These are phyloP conservation scores for Bretziella fagacearum DNA, from an alignment of 2,329 filamentous ascomycete species.

Conservation along the genomic window DNA sequence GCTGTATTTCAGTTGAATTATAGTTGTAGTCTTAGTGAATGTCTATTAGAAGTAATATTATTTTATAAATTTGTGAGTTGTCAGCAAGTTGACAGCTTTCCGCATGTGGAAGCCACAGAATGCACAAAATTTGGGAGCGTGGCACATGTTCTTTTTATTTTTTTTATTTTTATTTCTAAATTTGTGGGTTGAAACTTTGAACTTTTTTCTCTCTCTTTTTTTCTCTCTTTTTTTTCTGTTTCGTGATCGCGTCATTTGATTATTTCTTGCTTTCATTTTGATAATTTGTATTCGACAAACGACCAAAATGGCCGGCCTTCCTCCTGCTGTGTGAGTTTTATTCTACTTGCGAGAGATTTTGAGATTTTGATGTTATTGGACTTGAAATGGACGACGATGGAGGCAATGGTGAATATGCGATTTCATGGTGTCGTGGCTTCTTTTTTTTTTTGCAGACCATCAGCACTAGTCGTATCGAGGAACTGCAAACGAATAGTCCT, in stretches of 20 bases:
- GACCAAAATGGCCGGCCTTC: conserved; percentile 16
- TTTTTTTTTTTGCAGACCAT: background rate
- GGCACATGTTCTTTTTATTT: background rate
- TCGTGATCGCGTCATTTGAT: background rate
- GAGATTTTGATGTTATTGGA: background rate
- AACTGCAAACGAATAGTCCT: too few relatives aligned
- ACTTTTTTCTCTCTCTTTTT: background rate
- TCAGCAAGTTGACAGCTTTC: background rate
- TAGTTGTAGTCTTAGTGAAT: too few relatives aligned
- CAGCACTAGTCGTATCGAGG: too few relatives aligned
- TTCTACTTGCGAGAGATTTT: background rate
- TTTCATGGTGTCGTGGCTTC: too few relatives aligned
- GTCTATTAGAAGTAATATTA: too few relatives aligned
- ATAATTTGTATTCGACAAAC: background rate
- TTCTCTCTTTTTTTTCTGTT: background rate
- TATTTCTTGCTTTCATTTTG: background rate
- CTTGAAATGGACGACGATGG: background rate
- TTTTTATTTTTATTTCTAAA: background rate
- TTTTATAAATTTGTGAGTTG: too few relatives aligned
- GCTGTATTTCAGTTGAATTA: too few relatives aligned
- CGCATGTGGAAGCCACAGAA: background rate
- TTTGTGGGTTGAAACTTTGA: too few relatives aligned
- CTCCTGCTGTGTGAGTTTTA: conserved; percentile 16
- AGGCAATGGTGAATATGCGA: background rate
- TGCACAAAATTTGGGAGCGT: background rate